Conservation (phyloP, 75 land plant species). For the Gnetum montanum region DNA sequence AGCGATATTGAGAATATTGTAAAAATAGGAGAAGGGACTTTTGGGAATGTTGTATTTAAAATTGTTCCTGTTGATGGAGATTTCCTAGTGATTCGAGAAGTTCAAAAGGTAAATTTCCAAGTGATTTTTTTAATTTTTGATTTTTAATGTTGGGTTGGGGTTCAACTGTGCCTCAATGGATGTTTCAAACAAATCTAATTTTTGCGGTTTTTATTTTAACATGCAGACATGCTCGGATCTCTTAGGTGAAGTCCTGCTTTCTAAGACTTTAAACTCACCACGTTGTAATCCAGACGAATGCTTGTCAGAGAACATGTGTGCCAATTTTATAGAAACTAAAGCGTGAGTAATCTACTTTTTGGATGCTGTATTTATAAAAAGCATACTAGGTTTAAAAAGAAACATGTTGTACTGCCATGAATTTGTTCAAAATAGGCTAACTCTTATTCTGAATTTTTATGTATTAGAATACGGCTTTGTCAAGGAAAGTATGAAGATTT, state of each 20-base stretch:
- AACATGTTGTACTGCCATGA: no score
- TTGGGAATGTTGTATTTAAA: conserved; percentile 90
- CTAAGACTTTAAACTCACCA: conserved; percentile 59
- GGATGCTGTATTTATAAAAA: no score
- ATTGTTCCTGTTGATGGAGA: conserved; percentile 94
- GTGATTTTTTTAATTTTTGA: no score
- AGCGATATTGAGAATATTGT: conserved; percentile 34
- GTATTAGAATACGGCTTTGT: conserved; percentile 70
- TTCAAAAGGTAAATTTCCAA: no score
- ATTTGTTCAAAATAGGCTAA: no score
- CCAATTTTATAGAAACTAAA: conserved; percentile 67
- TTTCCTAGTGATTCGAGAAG: no score
- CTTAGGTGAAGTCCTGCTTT: conserved; percentile 68
- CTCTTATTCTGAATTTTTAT: no score
- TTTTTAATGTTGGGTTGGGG: no score
- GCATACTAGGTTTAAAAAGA: no score
- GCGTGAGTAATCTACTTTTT: conserved; percentile 67
- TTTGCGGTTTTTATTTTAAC: conserved; percentile 9
- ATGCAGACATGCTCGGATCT: conserved; percentile 79
- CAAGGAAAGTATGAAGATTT: conserved; percentile 66
- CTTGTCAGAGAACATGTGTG: conserved; percentile 25
- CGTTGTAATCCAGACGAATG: conserved; percentile 24
- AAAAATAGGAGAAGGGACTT: conserved; percentile 96
- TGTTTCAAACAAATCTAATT: no score
- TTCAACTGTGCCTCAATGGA: no score